phyloP scores from a whole-genome alignment of 169 alveolate species.

The Ichthyophthirius multifiliis region DNA sequence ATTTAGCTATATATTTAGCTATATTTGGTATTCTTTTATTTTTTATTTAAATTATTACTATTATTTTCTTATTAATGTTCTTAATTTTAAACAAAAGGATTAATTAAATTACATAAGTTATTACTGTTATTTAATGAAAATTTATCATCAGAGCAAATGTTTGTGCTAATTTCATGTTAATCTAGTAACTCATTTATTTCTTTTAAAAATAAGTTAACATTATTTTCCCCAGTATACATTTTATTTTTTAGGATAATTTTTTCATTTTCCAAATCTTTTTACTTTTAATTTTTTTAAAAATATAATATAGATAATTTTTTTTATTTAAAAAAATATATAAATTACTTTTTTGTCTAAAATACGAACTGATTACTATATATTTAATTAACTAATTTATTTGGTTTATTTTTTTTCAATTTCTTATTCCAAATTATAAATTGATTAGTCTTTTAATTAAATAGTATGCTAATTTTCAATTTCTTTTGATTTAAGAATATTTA shows the following conservation, averaged over 20 bases:
- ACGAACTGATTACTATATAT: not conserved
- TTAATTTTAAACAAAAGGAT: too few relatives aligned
- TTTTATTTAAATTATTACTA: too few relatives aligned
- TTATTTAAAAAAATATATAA: not conserved
- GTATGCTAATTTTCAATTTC: conserved; percentile 5
- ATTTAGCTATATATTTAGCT: too few relatives aligned
- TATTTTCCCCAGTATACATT: conserved; percentile 16
- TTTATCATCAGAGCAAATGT: conserved; percentile 17
- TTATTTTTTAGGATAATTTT: conserved; percentile 22
- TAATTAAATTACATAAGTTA: too few relatives aligned
- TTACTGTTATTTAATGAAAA: not conserved
- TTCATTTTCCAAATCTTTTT: conserved; percentile 22
- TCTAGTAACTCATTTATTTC: conserved; percentile 39
- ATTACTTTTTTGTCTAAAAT: not conserved
- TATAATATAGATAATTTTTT: not conserved
- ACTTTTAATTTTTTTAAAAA: conserved; percentile 14
- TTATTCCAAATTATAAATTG: conserved; percentile 1
- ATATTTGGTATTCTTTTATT: too few relatives aligned
- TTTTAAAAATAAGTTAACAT: conserved; percentile 27
- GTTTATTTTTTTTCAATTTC: conserved; percentile 13
- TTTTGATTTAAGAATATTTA: not conserved
- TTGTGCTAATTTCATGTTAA: conserved; percentile 32
- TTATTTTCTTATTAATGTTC: too few relatives aligned
- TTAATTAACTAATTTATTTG: not conserved
- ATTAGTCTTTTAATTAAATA: conserved; percentile 14